These are phyloP conservation scores for Hymenoscyphus linearis DNA, from an alignment of 2,329 filamentous ascomycete genomes.

Conservation along the genomic window DNA sequence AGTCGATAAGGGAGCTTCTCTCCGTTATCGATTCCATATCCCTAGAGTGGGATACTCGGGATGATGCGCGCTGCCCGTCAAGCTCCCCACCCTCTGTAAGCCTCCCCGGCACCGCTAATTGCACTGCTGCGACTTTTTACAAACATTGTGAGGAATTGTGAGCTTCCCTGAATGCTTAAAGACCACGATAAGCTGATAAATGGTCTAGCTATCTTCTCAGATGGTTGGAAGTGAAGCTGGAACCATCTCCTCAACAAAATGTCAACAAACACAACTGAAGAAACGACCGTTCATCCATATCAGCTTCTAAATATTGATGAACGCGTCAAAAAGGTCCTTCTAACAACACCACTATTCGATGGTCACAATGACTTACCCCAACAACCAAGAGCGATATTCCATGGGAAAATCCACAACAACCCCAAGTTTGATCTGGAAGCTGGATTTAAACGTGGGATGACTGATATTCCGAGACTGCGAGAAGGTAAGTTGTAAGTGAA, in stretches of 20 bases:
- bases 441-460: conserved; percentile 31
- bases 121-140: background rate
- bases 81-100: background rate
- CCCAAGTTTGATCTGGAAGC: conserved; percentile 32
- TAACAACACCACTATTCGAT: conserved; percentile 27
- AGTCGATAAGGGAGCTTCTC: background rate
- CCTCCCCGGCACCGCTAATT: background rate
- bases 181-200: background rate
- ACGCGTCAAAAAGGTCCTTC: conserved; percentile 17
- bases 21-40: background rate
- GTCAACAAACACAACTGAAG: background rate
- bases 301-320: conserved; percentile 1
- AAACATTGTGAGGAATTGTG: background rate
- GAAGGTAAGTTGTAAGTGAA: conserved; percentile 13
- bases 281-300: background rate
- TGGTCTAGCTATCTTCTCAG: background rate
- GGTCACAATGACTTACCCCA: conserved; percentile 31
- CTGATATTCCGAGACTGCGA: conserved; percentile 22
- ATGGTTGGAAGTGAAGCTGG: background rate
- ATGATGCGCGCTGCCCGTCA: background rate
- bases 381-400: conserved; percentile 21
- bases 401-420: conserved; percentile 18
- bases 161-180: background rate
- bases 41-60: background rate
- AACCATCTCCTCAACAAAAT: background rate